Evolutionary conservation across 768 basidiomycete genomes (phyloP), one percentile per base, ranked within the genome.

Genomic region (Mycena capillaripes): DNA sequence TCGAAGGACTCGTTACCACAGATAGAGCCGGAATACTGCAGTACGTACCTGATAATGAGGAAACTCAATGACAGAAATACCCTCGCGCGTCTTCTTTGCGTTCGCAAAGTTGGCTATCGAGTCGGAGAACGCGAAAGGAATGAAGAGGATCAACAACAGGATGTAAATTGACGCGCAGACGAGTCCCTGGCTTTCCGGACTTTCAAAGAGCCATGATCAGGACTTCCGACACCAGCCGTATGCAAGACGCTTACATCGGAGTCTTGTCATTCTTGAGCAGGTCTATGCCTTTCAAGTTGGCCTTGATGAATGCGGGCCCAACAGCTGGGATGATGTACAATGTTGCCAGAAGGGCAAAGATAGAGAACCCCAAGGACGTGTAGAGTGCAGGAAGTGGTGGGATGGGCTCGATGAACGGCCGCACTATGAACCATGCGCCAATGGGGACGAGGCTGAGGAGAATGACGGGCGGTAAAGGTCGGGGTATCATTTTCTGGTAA

Each of bases 101-200:
- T 82, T 78, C 29, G 85, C 81, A 36, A 87, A 85, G 64, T 83
- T 86, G 34, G 87, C 79, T 52, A 94, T 87, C 3, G 91, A 85
- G 71, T 93, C 88, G 55, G 96, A 94, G 82, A 98, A 99, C 0
- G 96, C 95, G 78, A 98, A 97, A 0, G 97, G 97, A 68, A 98
- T 97, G 78, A 99, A 99, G 6, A 98, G 85, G 68, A 96, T 95
- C 73, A 99, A 84, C 48, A 93, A 83, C 48, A 95, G 87, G 69
- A 98, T 93, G 79, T 99, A 99, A 66, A 97, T 87, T 2, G 92
- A 89, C 1, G 97, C 97, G 78, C 93, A 95, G 58, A 98, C 92
- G 69, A 98, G 91, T 16, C 97, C 97, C 77, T 93, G 90, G 75
- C 95, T 96, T 84, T 99, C 98, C 50, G 98, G 97, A 80, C 97